Evolutionary conservation across 192 early-diverging fungal species (phyloP).

Genomic region (Coemansia sp.): DNA sequence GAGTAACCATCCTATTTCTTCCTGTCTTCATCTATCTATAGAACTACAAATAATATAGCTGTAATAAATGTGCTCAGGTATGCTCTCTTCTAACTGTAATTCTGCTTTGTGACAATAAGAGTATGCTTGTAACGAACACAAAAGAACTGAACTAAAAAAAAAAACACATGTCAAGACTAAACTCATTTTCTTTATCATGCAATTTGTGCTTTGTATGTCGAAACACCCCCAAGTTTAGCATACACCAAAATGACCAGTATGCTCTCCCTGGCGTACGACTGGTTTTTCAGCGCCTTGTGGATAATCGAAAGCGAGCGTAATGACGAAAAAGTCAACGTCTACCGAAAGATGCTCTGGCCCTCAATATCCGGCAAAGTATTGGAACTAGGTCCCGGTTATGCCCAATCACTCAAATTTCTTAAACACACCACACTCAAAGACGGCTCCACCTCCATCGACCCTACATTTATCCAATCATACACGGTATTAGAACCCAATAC

Average conservation of each 20-base stretch:
- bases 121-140: too few species aligned
- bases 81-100: not conserved
- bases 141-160: too few species aligned
- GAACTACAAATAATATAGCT: too few species aligned
- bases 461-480: conserved; percentile 24
- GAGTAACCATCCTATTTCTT: too few species aligned
- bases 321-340: conserved; percentile 37
- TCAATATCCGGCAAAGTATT: conserved; percentile 45
- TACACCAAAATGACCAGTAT: conserved; percentile 7
- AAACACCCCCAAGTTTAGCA: conserved; percentile 2
- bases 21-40: too few species aligned
- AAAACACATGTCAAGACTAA: too few species aligned
- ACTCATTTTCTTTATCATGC: too few species aligned
- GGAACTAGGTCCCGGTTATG: conserved; percentile 46
- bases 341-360: conserved; percentile 38
- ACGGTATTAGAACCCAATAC: conserved; percentile 47
- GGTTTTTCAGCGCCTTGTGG: conserved; percentile 37
- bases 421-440: conserved; percentile 25
- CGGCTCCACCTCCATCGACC: conserved; percentile 30
- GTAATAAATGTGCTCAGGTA: not conserved
- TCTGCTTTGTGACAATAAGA: too few species aligned
- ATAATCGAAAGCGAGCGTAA: conserved; percentile 35
- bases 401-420: conserved; percentile 35
- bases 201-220: not conserved
- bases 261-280: conserved; percentile 17